Base-by-base conservation (phyloP, 1,284 basidiomycete genomes). In the Rhodotorula mucilaginosa region DNA sequence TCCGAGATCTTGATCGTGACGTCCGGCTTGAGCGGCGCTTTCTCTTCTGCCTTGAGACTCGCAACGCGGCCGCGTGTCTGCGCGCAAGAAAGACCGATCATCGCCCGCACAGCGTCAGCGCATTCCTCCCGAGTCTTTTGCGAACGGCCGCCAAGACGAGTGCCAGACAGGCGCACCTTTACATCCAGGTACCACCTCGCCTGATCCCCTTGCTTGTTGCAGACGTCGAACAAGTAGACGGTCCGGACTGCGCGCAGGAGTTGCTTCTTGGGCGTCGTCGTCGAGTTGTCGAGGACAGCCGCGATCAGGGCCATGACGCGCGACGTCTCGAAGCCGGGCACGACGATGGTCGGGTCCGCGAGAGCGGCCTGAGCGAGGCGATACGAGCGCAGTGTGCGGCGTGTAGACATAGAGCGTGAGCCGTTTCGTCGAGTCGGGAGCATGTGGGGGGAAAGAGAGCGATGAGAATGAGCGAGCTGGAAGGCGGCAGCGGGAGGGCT, bases 241-340 rank as follows among this genome's bases (percentile, higher is more conserved):
- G 72, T 70, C 46, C 60, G 62, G 61, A 73, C 70, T 4, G 44
- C n/a, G 44, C 46, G 57, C 39, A 73, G 12, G 58, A 73, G 51
- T 15, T 67, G 65, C 54, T 71, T 72, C 44, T 60, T 61, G 23
- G 67, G 68, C 1, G 49, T 48, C 29, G 61, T 60, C 5, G 70
- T 67, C 7, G 51, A 46, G 34, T 64, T 56, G n/a, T n/a, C n/a
- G 18, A 72, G 52, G 31, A 69, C 51, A 19, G 69, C 64, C 10
- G 71, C 67, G 58, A 72, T 64, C 48, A 72, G 56, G 31, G 71
- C 71, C 39, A 72, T 69, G 18, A 72, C 67, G 54, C 71, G 67
- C 7, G 67, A 69, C 2, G 61, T 46, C 29, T 72, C 71, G 46
- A 72, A 72, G 7, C 61, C 60, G 15, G 63, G 63, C n/a, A 59